These are phyloP conservation scores for Nasturtium officinale DNA, from an alignment of 345 rosid species.

Conservation along the genomic window DNA sequence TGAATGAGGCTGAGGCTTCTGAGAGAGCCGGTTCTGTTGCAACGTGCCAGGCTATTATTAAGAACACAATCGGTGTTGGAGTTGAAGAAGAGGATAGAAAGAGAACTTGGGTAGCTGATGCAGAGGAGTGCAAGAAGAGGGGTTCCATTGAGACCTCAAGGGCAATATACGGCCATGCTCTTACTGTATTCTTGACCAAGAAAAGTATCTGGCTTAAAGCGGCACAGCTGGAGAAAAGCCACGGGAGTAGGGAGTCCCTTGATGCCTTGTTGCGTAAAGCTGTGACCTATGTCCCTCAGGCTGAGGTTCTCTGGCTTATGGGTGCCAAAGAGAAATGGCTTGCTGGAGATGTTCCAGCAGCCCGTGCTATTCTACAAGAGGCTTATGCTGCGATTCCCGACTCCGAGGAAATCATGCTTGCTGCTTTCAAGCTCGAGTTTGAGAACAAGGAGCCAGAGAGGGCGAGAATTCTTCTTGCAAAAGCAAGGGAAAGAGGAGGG, in stretches of 20 bases:
- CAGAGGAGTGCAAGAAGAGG: slow-evolving; percentile 93
- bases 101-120: slow-evolving; percentile 99
- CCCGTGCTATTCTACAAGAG: slow-evolving; percentile 90
- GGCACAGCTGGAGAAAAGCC: slow-evolving; percentile 95
- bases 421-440: slow-evolving; percentile 96
- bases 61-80: slow-evolving; percentile 78
- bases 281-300: slow-evolving; percentile 85
- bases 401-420: slow-evolving; percentile 95
- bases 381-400: slow-evolving; percentile 91
- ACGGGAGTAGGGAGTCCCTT: slow-evolving; percentile 88
- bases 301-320: slow-evolving; percentile 98
- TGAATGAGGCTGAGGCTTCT: slow-evolving; percentile 92
- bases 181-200: slow-evolving; percentile 85
- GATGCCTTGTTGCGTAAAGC: slow-evolving; percentile 85
- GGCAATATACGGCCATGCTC: slow-evolving; percentile 86
- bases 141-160: slow-evolving; percentile 89
- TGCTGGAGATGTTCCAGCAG: slow-evolving; percentile 93
- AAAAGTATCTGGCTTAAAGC: slow-evolving; percentile 96
- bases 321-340: slow-evolving; percentile 99
- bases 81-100: slow-evolving; percentile 97
- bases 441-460: slow-evolving; percentile 97
- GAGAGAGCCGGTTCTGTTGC: slow-evolving; percentile 83
- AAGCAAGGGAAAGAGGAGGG: slow-evolving; percentile 95
- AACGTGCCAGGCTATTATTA: slow-evolving; percentile 84
- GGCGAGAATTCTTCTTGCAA: slow-evolving; percentile 89